Evolutionary conservation across 2,329 filamentous ascomycete species (phyloP).

Genomic region (Pseudogymnoascus sp.): DNA sequence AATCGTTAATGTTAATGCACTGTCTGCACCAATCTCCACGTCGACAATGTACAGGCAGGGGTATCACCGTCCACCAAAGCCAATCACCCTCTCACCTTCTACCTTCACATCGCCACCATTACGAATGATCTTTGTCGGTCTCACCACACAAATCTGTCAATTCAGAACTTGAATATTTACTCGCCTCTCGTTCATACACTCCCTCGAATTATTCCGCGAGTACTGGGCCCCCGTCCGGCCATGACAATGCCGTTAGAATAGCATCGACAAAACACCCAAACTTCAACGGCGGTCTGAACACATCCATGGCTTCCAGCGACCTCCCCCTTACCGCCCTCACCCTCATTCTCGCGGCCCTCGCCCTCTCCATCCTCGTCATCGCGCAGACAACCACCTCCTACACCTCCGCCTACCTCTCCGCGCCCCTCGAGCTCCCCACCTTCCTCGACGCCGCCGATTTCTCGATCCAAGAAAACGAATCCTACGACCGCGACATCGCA

Average conservation of each 20-base stretch:
- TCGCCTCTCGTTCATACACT: background rate
- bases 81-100: background rate
- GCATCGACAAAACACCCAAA: background rate
- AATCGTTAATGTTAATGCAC: background rate
- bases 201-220: background rate
- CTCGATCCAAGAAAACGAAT: conserved; percentile 54
- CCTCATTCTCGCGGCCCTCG: conserved; percentile 50
- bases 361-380: conserved; percentile 48
- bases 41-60: conserved; percentile 1
- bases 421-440: conserved; percentile 49
- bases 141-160: conserved; percentile 5
- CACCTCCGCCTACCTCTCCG: conserved; percentile 48
- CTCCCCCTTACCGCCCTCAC: conserved; percentile 36
- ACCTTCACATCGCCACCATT: conserved; percentile 4
- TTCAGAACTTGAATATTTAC: background rate
- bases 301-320: conserved; percentile 41
- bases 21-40: background rate
- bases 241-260: conserved; percentile 7
- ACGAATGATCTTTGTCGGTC: background rate
- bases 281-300: conserved; percentile 2
- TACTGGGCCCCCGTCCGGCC: background rate
- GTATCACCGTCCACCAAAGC: conserved; percentile 4
- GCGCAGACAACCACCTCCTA: conserved; percentile 46
- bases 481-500: conserved; percentile 52
- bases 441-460: conserved; percentile 55